Evolutionary conservation across 805 yeast species (phyloP), one percentile per base, ranked within the genome.

Genomic region (Deakozyma indianensis): DNA sequence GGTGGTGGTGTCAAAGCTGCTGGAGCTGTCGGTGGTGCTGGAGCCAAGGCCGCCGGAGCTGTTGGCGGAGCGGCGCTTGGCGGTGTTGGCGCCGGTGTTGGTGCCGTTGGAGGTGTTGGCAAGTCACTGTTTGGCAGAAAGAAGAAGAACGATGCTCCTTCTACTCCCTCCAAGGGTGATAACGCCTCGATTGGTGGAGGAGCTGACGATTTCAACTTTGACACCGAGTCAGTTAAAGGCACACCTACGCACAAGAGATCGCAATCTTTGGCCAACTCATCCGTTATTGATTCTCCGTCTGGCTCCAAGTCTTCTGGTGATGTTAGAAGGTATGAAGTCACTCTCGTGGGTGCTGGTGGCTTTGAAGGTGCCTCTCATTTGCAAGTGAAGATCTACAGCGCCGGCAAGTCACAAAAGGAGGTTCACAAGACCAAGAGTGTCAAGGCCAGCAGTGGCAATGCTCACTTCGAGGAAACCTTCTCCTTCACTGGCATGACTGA

Each of bases 401-500:
- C 52, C n/a, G 60, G 53, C 20, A 55, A 54, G 51, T 70, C 65
- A 51, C 68, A 66, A 44, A 80, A 75, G 56, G 82, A 73, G 41
- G 56, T 90, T 32, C 74, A 69, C 65, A 80, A 77, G 59, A 80
- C 95, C 1, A 76, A 78, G 60, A 58, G 70, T 20, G 58, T 65
- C 45, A 83, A 83, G 54, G 62, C 73, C 14, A 62, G 64, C 5
- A 64, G 65, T 4, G 80, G 78, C 23, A 51, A 55, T 32, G 54
- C 59, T n/a, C 45, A 48, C 7, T 41, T 58, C 27, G 57, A 76
- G 48, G 95, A 85, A 56, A 67, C 77, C 20, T 67, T 73, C 48
- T 69, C 78, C 3, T 83, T 88, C 66, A 77, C 74, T 55, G 79
- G 90, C 3, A 68, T 80, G 3, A 62, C 78, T 3, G 80, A 74